These are phyloP conservation scores for Aspergillus egyptiacus DNA, from an alignment of 495 filamentous ascomycete species.

Conservation along the genomic window DNA sequence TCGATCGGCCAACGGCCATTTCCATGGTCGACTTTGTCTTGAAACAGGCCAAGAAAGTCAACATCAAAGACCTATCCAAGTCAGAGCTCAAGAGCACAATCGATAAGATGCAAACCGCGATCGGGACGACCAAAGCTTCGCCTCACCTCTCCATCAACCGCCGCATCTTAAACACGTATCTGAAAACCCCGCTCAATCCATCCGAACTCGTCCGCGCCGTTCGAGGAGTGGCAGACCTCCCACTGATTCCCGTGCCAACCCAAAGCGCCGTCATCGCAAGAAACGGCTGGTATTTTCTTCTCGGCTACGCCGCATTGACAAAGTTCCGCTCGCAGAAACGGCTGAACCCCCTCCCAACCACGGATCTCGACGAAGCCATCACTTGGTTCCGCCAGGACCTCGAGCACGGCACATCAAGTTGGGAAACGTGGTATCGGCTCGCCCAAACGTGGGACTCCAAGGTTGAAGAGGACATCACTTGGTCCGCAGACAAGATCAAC, in stretches of 20 bases:
- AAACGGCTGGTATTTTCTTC: constrained; percentile 88
- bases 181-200: constrained; percentile 77
- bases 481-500: constrained; percentile 96
- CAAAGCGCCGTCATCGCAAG: constrained; percentile 58
- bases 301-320: constrained; percentile 80
- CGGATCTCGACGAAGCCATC: constrained; percentile 79
- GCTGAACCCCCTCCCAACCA: constrained; percentile 66
- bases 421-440: constrained; percentile 95
- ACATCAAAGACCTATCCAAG: constrained; percentile 86
- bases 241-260: constrained; percentile 44
- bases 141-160: constrained; percentile 68
- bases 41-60: constrained; percentile 70
- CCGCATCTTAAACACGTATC: constrained; percentile 65
- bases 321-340: constrained; percentile 85
- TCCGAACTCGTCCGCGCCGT: constrained; percentile 71
- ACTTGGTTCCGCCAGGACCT: constrained; percentile 80
- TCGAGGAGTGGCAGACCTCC: constrained; percentile 63
- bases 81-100: constrained; percentile 81
- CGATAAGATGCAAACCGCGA: constrained; percentile 78
- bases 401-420: constrained; percentile 74
- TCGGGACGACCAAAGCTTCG: constrained; percentile 59
- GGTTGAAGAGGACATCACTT: constrained; percentile 84
- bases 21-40: constrained; percentile 78
- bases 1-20: constrained; percentile 70
- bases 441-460: constrained; percentile 89